A percentile compares a stretch with the other conserved stretches of the same genome.
Conservation (phyloP, 176 grass and related monocot genomes). For the Alloteropsis semialata region DNA sequence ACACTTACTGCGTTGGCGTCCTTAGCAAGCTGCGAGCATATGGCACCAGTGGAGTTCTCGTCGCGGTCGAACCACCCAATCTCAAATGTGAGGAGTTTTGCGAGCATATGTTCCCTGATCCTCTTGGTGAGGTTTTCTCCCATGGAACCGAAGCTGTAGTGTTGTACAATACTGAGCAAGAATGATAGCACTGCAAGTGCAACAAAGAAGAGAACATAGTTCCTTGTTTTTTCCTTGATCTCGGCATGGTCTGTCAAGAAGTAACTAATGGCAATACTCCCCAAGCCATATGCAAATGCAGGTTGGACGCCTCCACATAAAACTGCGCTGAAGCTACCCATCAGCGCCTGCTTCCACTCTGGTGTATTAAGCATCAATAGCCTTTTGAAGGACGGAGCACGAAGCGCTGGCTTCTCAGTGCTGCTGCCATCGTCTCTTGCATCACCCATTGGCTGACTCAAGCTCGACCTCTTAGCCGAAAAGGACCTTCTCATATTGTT, state of each 20-base stretch:
- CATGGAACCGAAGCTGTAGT: conserved; percentile 88
- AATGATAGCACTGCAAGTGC: background rate
- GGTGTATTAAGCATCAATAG: conserved; percentile 72
- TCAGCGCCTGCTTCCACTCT: conserved; percentile 67
- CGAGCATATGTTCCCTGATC: conserved; percentile 66
- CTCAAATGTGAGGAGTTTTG: conserved; percentile 79
- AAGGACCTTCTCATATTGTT: conserved; percentile 70
- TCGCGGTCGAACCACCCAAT: conserved; percentile 44
- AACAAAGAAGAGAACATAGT: background rate
- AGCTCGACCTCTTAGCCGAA: conserved; percentile 47
- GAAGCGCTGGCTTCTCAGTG: conserved; percentile 17
- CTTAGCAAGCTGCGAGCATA: background rate
- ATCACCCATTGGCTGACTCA: conserved; percentile 46
- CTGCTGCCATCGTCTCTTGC: conserved; percentile 19
- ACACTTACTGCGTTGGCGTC: background rate
- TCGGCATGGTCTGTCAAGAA: conserved; percentile 23
- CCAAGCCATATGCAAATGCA: conserved; percentile 65
- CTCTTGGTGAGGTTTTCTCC: conserved; percentile 89
- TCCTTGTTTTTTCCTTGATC: background rate
- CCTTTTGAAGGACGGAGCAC: conserved; percentile 42
- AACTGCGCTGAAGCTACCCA: conserved; percentile 56
- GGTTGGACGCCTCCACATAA: conserved; percentile 81
- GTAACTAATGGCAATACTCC: conserved; percentile 82
- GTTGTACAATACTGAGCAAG: conserved; percentile 69
- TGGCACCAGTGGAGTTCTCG: background rate